Evolutionary conservation across 2,329 filamentous ascomycete species (phyloP).

Genomic region (Truncatella angustata): DNA sequence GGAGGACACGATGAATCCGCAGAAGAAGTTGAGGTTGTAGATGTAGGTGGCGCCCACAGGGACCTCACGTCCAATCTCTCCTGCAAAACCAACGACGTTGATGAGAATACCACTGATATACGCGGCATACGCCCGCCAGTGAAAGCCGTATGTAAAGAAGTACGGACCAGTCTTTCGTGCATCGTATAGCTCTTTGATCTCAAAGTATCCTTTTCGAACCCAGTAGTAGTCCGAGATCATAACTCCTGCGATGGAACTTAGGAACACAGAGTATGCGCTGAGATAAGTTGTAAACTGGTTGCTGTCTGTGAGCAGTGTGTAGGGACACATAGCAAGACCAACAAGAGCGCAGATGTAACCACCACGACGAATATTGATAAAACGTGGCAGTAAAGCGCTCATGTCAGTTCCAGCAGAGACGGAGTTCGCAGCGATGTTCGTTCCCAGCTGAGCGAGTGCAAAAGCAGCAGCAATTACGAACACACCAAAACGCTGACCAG

Average conservation of each 20-base stretch:
- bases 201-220: constrained; percentile 78
- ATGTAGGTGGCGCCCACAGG: constrained; percentile 80
- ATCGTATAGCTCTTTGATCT: constrained; percentile 77
- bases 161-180: constrained; percentile 67
- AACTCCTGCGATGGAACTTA: constrained; percentile 91
- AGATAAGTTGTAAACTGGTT: constrained; percentile 92
- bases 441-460: constrained; percentile 77
- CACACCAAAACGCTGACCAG: constrained; percentile 69
- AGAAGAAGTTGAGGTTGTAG: constrained; percentile 90
- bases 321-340: constrained; percentile 84
- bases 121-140: constrained; percentile 81
- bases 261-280: constrained; percentile 87
- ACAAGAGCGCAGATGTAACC: constrained; percentile 81
- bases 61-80: constrained; percentile 69
- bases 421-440: constrained; percentile 84
- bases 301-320: constrained; percentile 69
- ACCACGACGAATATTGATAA: constrained; percentile 80
- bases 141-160: constrained; percentile 69
- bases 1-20: constrained; percentile 71
- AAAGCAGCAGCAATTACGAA: constrained; percentile 72
- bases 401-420: constrained; percentile 82
- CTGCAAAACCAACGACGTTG: constrained; percentile 89
- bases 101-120: constrained; percentile 83
- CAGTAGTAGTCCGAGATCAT: constrained; percentile 87
- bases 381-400: constrained; percentile 76